Conservation (phyloP, 2,329 filamentous ascomycete species). For the Monosporascus sp. region DNA sequence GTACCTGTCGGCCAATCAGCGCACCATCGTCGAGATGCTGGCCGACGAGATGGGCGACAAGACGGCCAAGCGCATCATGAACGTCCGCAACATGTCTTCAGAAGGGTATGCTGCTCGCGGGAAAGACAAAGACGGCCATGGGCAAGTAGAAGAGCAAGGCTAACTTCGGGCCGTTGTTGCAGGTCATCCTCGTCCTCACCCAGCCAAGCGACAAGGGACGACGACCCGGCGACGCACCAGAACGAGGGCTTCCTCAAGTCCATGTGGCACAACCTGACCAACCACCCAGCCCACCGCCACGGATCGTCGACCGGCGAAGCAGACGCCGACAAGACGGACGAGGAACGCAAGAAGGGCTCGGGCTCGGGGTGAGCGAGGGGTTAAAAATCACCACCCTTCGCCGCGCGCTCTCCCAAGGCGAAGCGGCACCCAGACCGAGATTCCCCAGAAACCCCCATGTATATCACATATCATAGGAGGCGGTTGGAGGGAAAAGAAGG, state of each 20-base stretch:
- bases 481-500: not conserved
- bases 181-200: conserved; percentile 11
- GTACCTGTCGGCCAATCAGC: conserved; percentile 84
- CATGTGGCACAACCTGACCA: conserved; percentile 89
- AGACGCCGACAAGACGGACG: conserved; percentile 19
- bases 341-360: conserved; percentile 23
- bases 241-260: conserved; percentile 89
- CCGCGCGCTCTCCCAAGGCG: too few species aligned
- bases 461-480: not conserved
- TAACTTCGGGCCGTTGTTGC: conserved; percentile 10
- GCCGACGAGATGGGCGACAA: conserved; percentile 95
- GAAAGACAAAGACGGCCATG: not conserved
- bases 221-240: conserved; percentile 51
- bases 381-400: not conserved
- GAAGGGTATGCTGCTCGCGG: too few species aligned
- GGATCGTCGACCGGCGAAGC: conserved; percentile 15
- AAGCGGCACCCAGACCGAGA: too few species aligned
- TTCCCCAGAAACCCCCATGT: too few species aligned
- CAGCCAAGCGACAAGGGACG: conserved; percentile 23
- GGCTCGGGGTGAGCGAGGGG: conserved; percentile 17
- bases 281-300: conserved; percentile 55
- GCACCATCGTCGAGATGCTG: conserved; percentile 89
- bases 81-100: conserved; percentile 48
- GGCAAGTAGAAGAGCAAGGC: conserved; percentile 1
- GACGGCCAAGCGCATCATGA: conserved; percentile 89